Evolutionary conservation across 192 early-diverging fungal genomes (phyloP), one percentile per base, ranked within the genome.

Genomic region (Irineochytrium annulatum): DNA sequence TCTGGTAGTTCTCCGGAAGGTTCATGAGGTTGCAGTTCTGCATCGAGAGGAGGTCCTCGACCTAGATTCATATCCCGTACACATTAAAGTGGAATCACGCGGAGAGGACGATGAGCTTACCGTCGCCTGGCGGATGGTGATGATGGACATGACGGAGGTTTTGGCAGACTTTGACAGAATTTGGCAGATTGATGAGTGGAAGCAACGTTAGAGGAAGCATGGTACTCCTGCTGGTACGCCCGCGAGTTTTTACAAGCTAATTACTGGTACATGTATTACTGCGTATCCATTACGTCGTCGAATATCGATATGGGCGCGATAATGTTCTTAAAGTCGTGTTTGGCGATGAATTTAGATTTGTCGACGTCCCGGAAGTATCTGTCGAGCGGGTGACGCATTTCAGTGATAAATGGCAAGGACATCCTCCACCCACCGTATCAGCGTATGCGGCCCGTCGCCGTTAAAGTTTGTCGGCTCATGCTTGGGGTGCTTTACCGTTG

Each of bases 1-100:
- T 94, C 68, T 92, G 90, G 74, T 99, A 99, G 85, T 99, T 99
- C 77, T 99, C 97, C 6, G 97, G 97, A 34, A 99, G 80, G 73
- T 99, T 97, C 55, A 84, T 79, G 55, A 99, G 77, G 75, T 99
- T 99, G 85, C 94, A 97, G 62, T 91, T 86, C 75, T 99, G 97
- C 86, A 99, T 95, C 19, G 83, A 83, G 19, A 93, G 80, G 76
- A 95, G 78, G 69, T 95, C 92, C 32, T 92, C 87, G 52, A 85
- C 71, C 87, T 91, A 11, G n/a, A n/a, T n/a, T n/a, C n/a, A n/a
- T n/a, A n/a, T n/a, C 6, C 16, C 22, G 37, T 5, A n/a, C 34
- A 19, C 19, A 29, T 1, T 19, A 3, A 5, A 56, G 49, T 19
- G n/a, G n/a, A 31, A 44, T 11, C 14, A 32, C 32, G 32, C 19